Evolutionary conservation across 768 basidiomycete species (phyloP).

Genomic region (Boletus bicolor): DNA sequence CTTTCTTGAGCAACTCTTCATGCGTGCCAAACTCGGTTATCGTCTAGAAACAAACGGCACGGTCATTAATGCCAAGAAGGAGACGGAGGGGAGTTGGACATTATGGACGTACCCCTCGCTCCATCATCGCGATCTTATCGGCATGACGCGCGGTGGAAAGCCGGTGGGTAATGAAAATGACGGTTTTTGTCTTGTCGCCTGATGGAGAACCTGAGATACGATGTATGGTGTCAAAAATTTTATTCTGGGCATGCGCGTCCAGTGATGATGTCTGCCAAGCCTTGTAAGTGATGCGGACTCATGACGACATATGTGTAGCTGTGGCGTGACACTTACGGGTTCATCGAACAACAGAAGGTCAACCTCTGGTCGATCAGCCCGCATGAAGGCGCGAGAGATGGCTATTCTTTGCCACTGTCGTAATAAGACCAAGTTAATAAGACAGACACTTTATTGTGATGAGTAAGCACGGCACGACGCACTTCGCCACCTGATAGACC

Average conservation of each 20-base stretch:
- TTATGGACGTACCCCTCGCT: slow-evolving; percentile 53
- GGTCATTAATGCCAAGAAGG: slow-evolving; percentile 21
- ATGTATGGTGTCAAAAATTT: slow-evolving; percentile 74
- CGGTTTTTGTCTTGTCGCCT: slow-evolving; percentile 62
- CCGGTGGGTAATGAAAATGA: slow-evolving; percentile 82
- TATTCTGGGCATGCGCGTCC: slow-evolving; percentile 76
- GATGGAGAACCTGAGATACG: slow-evolving; percentile 54
- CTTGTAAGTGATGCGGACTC: neutral
- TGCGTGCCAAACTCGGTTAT: slow-evolving; percentile 77
- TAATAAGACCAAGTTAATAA: slow-evolving; percentile 13
- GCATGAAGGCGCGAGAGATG: slow-evolving; percentile 84
- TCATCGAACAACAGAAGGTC: slow-evolving; percentile 85
- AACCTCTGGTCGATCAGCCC: slow-evolving; percentile 68
- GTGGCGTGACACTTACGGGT: slow-evolving; percentile 48
- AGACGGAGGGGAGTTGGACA: slow-evolving; percentile 5
- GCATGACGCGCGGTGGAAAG: slow-evolving; percentile 78
- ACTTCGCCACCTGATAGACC: slow-evolving; percentile 86
- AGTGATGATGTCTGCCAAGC: slow-evolving; percentile 66
- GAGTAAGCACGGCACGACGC: slow-evolving; percentile 24
- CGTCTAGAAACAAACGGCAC: slow-evolving; percentile 40
- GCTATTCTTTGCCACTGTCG: slow-evolving; percentile 84
- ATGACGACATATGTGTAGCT: slow-evolving; percentile 3
- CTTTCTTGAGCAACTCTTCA: slow-evolving; percentile 55
- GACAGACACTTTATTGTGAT: slow-evolving; percentile 11
- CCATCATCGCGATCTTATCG: slow-evolving; percentile 87